Conservation (phyloP, 108 stramenopile species). For the Bacterosira constricta region DNA sequence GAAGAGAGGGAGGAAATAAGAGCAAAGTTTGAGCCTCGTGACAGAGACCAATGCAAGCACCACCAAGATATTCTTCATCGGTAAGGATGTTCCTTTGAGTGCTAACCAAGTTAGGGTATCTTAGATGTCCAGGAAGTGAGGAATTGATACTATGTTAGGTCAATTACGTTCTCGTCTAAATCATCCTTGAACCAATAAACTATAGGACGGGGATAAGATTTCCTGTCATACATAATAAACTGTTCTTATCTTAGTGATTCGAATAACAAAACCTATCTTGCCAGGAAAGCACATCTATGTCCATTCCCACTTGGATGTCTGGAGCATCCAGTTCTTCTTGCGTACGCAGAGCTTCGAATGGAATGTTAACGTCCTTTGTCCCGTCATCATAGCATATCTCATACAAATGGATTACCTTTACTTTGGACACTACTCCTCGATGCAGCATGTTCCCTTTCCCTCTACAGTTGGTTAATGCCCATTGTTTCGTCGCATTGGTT, state of each 20-base stretch:
- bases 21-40: conserved; percentile 36
- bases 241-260: too few relatives aligned
- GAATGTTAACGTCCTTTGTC: conserved; percentile 23
- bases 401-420: conserved; percentile 24
- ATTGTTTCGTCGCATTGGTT: too few relatives aligned
- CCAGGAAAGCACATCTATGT: conserved; percentile 30
- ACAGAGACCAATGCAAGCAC: conserved; percentile 73
- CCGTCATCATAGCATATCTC: conserved; percentile 24
- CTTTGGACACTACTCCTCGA: conserved; percentile 19
- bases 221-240: too few relatives aligned
- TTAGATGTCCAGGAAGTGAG: background rate
- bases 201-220: too few relatives aligned
- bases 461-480: background rate
- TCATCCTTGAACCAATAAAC: too few relatives aligned
- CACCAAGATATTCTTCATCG: conserved; percentile 84
- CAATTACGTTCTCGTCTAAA: too few relatives aligned
- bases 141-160: background rate
- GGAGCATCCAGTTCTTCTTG: background rate
- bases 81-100: conserved; percentile 40
- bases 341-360: conserved; percentile 9
- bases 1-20: conserved; percentile 17
- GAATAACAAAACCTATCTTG: conserved; percentile 26
- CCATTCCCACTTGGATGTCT: conserved; percentile 16
- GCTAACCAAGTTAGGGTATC: too few relatives aligned
- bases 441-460: conserved; percentile 28